Percentiles rank a stretch among this genome's conserved stretches.
Conservation (phyloP, 177 flowering plant genomes). For the Tripterygium wilfordii region DNA sequence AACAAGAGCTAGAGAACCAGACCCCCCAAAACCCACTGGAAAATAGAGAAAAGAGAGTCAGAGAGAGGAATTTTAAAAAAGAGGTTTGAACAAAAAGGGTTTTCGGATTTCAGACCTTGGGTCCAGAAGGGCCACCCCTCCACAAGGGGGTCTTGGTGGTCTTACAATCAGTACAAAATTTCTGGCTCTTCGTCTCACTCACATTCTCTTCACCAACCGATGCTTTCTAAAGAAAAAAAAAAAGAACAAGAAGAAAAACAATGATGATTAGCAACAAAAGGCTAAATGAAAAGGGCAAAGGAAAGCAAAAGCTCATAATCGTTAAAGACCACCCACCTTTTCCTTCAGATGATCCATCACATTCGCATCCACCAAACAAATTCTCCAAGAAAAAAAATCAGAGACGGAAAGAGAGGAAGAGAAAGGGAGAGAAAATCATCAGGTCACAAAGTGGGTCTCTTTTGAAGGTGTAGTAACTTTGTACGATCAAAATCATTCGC, state of each 20-base stretch:
- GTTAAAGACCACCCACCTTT: conserved; percentile 3
- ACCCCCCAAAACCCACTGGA: background rate
- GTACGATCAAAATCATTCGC: too few relatives aligned
- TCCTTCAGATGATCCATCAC: conserved; percentile 17
- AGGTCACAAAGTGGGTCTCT: too few relatives aligned
- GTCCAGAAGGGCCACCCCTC: conserved; percentile 74
- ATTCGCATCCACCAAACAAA: conserved; percentile 4
- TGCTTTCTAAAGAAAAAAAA: conserved; percentile 6
- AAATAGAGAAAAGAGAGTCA: background rate
- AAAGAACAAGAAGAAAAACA: too few relatives aligned
- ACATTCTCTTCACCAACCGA: conserved; percentile 3
- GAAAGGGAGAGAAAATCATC: too few relatives aligned
- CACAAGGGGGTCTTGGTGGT: conserved; percentile 75
- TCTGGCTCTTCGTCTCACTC: too few relatives aligned
- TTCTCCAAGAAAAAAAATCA: background rate
- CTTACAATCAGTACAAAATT: conserved; percentile 50
- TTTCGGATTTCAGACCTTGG: conserved; percentile 35
- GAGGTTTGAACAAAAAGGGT: background rate
- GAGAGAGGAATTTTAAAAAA: background rate
- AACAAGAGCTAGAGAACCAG: too few relatives aligned
- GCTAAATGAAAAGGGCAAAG: background rate
- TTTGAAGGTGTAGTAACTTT: too few relatives aligned
- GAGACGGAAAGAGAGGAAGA: background rate
- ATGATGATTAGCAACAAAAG: background rate
- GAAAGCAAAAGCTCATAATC: background rate